Percentiles rank a stretch among this genome's conserved stretches.
Evolutionary conservation across 129 eudicot genomes (phyloP).

Genomic region (Arctium minus): DNA sequence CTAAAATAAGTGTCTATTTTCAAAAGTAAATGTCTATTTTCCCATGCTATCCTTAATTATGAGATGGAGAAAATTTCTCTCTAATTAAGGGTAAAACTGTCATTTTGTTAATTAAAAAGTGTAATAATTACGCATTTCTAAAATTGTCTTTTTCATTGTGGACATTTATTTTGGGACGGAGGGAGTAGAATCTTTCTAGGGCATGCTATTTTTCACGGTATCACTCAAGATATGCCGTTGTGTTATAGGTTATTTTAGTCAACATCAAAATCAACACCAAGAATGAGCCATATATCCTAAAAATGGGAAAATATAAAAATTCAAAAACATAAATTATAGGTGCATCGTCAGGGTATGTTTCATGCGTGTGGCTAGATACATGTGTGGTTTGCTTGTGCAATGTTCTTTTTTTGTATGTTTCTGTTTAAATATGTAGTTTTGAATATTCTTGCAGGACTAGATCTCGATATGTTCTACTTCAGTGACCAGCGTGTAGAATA

Average conservation of each 20-base stretch:
- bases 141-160: too few relatives aligned
- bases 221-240: background rate
- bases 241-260: background rate
- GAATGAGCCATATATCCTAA: background rate
- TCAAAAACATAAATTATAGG: background rate
- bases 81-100: too few relatives aligned
- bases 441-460: slow-evolving; percentile 3
- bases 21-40: too few relatives aligned
- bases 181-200: background rate
- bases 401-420: background rate
- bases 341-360: background rate
- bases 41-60: too few relatives aligned
- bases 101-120: too few relatives aligned
- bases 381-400: background rate
- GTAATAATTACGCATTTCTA: too few relatives aligned
- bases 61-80: too few relatives aligned
- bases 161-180: too few relatives aligned
- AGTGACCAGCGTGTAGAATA: background rate
- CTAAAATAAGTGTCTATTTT: too few relatives aligned
- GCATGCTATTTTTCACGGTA: background rate
- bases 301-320: background rate
- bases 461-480: background rate
- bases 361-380: background rate
- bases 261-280: background rate
- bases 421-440: background rate